Evolutionary conservation across 1,284 basidiomycete genomes (phyloP).

Genomic region (Rhodofomes roseus): DNA sequence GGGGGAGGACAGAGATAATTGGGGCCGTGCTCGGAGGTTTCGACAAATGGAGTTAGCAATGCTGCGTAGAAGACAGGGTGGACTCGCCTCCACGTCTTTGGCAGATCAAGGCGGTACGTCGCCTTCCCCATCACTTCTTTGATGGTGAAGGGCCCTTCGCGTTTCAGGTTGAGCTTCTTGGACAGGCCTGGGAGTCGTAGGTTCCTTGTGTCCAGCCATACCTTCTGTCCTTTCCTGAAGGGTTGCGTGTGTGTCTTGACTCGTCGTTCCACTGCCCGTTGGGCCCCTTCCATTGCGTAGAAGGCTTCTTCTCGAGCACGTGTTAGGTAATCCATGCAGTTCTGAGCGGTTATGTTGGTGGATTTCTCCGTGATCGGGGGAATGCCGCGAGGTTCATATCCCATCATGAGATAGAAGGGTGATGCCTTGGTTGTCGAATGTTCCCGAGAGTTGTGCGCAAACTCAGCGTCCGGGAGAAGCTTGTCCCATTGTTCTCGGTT

Average conservation of each 20-base stretch:
- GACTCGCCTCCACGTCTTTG: constrained; percentile 9
- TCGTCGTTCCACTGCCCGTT: not conserved
- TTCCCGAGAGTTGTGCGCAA: constrained; percentile 19
- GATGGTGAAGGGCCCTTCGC: not conserved
- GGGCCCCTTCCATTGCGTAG: not conserved
- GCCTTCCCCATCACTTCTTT: not conserved
- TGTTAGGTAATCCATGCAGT: not conserved
- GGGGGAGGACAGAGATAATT: not conserved
- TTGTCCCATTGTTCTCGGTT: constrained; percentile 31
- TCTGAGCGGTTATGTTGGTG: not conserved
- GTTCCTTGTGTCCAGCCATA: constrained; percentile 5
- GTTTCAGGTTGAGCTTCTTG: not conserved
- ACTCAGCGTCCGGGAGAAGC: constrained; percentile 24
- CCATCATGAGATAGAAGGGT: constrained; percentile 25
- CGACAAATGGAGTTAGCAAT: not conserved
- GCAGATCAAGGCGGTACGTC: constrained; percentile 1
- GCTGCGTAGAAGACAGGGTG: constrained; percentile 7
- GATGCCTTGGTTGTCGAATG: constrained; percentile 23
- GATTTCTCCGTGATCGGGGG: not conserved
- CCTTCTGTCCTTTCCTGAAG: constrained; percentile 5
- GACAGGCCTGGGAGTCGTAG: not conserved
- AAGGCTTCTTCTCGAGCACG: not conserved
- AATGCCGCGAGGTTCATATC: constrained; percentile 1
- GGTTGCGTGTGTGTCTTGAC: constrained; percentile 3
- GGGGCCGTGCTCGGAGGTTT: constrained; percentile 1